phyloP scores from a whole-genome alignment of 2,329 filamentous ascomycete species.

The Pseudonectria foliicola region DNA sequence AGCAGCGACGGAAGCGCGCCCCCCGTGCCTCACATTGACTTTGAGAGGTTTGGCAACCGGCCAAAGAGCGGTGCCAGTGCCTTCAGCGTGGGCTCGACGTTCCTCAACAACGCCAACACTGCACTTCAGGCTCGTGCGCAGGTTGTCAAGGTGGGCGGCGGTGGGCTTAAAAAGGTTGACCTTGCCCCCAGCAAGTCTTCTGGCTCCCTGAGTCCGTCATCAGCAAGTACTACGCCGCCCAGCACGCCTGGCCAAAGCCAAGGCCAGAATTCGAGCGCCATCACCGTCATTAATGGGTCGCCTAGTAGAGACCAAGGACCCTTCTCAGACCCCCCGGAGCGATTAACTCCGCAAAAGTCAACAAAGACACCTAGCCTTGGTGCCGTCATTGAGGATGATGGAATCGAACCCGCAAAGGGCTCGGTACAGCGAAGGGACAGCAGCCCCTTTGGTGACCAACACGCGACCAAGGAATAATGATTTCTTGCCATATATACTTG shows the following conservation, averaged over 20 bases:
- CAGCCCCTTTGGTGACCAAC: constrained; percentile 53
- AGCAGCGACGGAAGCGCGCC: constrained; percentile 52
- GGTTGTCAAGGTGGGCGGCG: constrained; percentile 52
- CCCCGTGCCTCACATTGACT: constrained; percentile 67
- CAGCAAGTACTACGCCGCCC: constrained; percentile 10
- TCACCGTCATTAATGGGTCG: constrained; percentile 45
- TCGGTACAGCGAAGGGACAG: constrained; percentile 23
- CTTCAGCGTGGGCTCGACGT: constrained; percentile 62
- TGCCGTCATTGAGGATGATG: constrained; percentile 47
- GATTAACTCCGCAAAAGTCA: constrained; percentile 19
- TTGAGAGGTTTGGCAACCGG: constrained; percentile 46
- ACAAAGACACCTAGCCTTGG: constrained; percentile 41
- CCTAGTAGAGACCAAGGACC: constrained; percentile 47
- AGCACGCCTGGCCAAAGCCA: constrained; percentile 15
- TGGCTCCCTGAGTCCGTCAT: constrained; percentile 19
- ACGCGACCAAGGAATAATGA: constrained; percentile 45
- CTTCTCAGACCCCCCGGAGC: constrained; percentile 48
- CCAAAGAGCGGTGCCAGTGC: constrained; percentile 50
- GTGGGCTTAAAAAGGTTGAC: constrained; percentile 40
- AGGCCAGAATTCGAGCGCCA: constrained; percentile 35
- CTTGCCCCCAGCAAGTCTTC: constrained; percentile 30
- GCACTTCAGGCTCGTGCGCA: constrained; percentile 51
- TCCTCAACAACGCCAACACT: constrained; percentile 58
- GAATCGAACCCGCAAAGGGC: constrained; percentile 29
- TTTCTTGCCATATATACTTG: constrained; percentile 7